Base-by-base conservation (phyloP, 2,329 filamentous ascomycete genomes). In the Zymoseptoria tritici region DNA sequence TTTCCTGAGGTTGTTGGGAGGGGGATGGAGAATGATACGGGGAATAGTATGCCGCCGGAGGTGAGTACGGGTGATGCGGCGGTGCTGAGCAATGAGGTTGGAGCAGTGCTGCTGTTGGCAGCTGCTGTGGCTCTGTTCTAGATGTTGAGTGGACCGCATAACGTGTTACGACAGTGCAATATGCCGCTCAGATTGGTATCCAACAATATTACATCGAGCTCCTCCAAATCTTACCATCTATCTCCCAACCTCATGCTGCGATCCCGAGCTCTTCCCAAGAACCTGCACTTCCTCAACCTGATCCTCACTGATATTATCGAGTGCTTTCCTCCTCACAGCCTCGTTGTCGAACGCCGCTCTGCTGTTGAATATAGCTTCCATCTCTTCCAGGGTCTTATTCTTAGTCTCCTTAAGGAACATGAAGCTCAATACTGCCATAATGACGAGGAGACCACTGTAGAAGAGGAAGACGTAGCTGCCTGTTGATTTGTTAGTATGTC, bases 361-460 rank as follows among this genome's bases (percentile, higher is more conserved):
- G 9, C 59, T 65, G 11, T 67, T 57, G 57, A 70, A 70, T 20
- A 70, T 60, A 11, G 61, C 64, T 49, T 70, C 68, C 66, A 67
- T 75, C 69, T 73, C 70, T 60, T 75, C 73, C 20, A 75, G 54
- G n/a, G 66, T 71, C 9, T 68, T 65, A 6, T 71, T 72, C 52
- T 71, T 69, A 1, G 74, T 77, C 63, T 77, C 74, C 4, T 71
- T 70, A 42, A 76, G 63, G 55, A 73, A 71, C 19, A 76, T 68
- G 50, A 70, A 76, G 26, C 75, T 75, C 5, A 76, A 62, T 4
- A 72, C 61, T 0, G 74, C 74, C 61, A 79, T 80, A 42, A 76
- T 67, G 11, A 76, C 60, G 60, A 80, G 77, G 19, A 79, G 76
- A 9, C 76, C 61, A 19, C 76, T 78, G 73, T 79, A 81, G 60